These are phyloP conservation scores for Fraxinus platypoda DNA, from an alignment of 305 asterid genomes.

Conservation along the genomic window DNA sequence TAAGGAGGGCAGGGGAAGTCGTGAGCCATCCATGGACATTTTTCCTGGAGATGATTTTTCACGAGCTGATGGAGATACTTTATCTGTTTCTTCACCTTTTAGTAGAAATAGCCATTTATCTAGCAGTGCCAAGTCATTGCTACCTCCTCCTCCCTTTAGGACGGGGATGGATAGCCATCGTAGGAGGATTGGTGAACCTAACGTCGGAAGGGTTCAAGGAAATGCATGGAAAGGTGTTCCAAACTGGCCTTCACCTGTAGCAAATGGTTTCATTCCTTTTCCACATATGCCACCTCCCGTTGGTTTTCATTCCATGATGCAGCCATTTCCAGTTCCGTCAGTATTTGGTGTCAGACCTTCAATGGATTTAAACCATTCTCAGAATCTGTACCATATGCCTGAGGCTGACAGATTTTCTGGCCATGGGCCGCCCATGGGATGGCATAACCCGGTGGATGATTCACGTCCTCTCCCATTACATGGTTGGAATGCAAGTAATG, in stretches of 20 bases:
- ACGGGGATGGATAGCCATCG: slow-evolving; percentile 69
- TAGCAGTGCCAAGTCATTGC: slow-evolving; percentile 55
- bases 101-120: slow-evolving; percentile 58
- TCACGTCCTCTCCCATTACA: slow-evolving; percentile 59
- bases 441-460: slow-evolving; percentile 72
- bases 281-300: slow-evolving; percentile 81
- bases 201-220: slow-evolving; percentile 70
- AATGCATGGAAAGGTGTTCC: slow-evolving; percentile 88
- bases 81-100: slow-evolving; percentile 77
- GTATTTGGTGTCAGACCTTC: slow-evolving; percentile 76
- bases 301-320: slow-evolving; percentile 76
- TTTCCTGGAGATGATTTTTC: slow-evolving; percentile 60
- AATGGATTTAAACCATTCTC: slow-evolving; percentile 70
- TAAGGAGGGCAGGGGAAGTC: slow-evolving; percentile 64
- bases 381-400: slow-evolving; percentile 65
- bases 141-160: slow-evolving; percentile 66
- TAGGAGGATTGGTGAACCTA: slow-evolving; percentile 73
- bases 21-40: slow-evolving; percentile 48
- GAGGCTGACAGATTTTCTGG: slow-evolving; percentile 76
- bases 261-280: slow-evolving; percentile 87
- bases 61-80: slow-evolving; percentile 64
- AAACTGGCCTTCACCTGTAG: slow-evolving; percentile 81
- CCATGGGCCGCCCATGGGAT: slow-evolving; percentile 77
- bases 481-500: slow-evolving; percentile 72
- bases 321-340: slow-evolving; percentile 71